Evolutionary conservation across 1,284 basidiomycete genomes (phyloP), one percentile per base, ranked within the genome.

Genomic region (Porodaedalea pini): DNA sequence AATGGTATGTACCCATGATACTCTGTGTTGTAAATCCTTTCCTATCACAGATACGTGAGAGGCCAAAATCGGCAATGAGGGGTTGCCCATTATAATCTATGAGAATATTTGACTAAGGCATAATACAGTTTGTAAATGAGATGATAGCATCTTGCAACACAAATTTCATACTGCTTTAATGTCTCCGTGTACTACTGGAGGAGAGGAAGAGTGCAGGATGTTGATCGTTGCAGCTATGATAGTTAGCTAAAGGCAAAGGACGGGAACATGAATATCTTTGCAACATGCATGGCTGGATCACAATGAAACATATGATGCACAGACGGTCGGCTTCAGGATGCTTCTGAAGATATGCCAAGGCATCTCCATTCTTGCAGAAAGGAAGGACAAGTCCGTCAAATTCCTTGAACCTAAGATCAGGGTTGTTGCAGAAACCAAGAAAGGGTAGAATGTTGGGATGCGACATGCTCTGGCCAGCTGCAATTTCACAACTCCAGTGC

Each of bases 151-250:
- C 19, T 6, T 8, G 23, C 17, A 29, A 27, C 10, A 27, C 8
- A 47, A 5, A 47, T 29, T 11, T 15, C 29, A 31, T 13, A 55
- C 41, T 19, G 19, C 53, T 47, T 55, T 55, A 11, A 55, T 45
- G 41, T 55, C 53, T 3, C 53, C 53, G 29, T 55, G 53, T 10
- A 55, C 31, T 1, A 55, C 36, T 2, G 53, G 53, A 1, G 53
- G 53, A 13, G 5, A 27, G 17, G 21, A 7, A 32, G 29, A n/a
- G 34, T 55, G 53, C 15, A 55, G 23, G 23, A 27, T 21, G 17
- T 36, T 15, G 6, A 53, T 4, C 5, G 37, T 37, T 2, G 51
- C 36, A 3, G 39, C 21, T 4, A 27, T 10, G 23, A 23, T 19
- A 11, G n/a, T 6, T 15, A 53, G 10, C 51, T 53, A 15, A 2